A percentile compares a stretch with the other conserved stretches of the same genome.
Evolutionary conservation across 192 early-diverging fungal species (phyloP).

Genomic region (Podila verticillata): DNA sequence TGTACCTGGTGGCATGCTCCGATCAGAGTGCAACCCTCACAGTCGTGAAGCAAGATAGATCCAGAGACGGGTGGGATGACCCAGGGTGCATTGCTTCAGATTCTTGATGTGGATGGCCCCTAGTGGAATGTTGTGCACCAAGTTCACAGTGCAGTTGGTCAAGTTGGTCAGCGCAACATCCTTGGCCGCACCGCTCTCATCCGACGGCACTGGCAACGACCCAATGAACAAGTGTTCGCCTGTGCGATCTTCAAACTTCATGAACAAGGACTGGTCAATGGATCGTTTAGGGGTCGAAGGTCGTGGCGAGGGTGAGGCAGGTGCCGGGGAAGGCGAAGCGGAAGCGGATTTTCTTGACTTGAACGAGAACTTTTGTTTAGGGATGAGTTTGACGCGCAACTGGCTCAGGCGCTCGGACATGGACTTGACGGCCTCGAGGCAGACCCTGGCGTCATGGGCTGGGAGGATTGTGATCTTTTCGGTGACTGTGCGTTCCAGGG

Average conservation of each 20-base stretch:
- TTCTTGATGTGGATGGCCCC: slow-evolving; percentile 83
- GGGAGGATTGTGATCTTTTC: slow-evolving; percentile 73
- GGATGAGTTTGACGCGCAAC: slow-evolving; percentile 52
- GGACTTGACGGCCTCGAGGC: slow-evolving; percentile 58
- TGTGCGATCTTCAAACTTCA: slow-evolving; percentile 49
- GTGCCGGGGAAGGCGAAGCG: neutral
- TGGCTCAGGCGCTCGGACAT: slow-evolving; percentile 52
- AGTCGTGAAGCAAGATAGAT: slow-evolving; percentile 76
- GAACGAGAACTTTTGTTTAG: slow-evolving; percentile 76
- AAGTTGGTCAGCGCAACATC: slow-evolving; percentile 72
- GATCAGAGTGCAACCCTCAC: slow-evolving; percentile 67
- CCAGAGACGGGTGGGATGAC: slow-evolving; percentile 76
- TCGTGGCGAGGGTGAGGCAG: neutral
- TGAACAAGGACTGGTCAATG: slow-evolving; percentile 27
- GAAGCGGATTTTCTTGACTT: slow-evolving; percentile 58
- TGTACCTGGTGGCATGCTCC: slow-evolving; percentile 82
- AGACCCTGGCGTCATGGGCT: slow-evolving; percentile 74
- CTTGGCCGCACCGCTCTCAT: slow-evolving; percentile 18
- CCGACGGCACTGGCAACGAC: slow-evolving; percentile 10
- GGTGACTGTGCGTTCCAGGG: slow-evolving; percentile 67
- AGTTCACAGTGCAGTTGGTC: slow-evolving; percentile 69
- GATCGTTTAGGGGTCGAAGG: neutral
- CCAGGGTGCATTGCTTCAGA: slow-evolving; percentile 66
- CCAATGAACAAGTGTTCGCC: slow-evolving; percentile 47
- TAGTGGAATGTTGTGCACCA: slow-evolving; percentile 61